A percentile compares a stretch with the other conserved stretches of the same genome.
Conservation (phyloP, 306 rosid genomes). For the Rubus idaeus region DNA sequence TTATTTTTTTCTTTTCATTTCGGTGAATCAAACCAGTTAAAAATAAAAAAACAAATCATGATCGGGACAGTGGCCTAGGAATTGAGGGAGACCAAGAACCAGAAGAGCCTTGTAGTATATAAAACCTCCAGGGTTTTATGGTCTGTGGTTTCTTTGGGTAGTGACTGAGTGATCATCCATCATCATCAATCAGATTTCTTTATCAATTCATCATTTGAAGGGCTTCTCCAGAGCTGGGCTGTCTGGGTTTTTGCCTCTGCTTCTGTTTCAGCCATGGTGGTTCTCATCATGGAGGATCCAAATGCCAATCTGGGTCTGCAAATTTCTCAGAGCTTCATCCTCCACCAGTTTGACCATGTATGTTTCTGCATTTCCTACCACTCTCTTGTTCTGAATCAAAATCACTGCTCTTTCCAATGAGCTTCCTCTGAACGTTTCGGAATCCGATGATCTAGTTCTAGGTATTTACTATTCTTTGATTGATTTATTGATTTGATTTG, state of each 20-base stretch:
- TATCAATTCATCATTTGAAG: constrained; percentile 20
- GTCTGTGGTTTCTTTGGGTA: constrained; percentile 56
- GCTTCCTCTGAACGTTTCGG: constrained; percentile 62
- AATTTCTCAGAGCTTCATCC: constrained; percentile 47
- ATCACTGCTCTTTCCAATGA: constrained; percentile 45
- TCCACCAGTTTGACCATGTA: constrained; percentile 54
- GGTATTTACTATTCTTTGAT: constrained; percentile 33
- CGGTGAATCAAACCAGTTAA: not conserved
- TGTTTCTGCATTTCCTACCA: constrained; percentile 54
- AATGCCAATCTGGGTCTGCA: constrained; percentile 56
- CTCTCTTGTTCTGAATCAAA: constrained; percentile 30
- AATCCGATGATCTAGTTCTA: constrained; percentile 94
- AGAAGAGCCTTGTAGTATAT: constrained; percentile 18
- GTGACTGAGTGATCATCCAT: too few species aligned
- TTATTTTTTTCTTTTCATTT: constrained; percentile 25
- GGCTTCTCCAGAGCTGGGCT: constrained; percentile 34
- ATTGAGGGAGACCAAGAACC: constrained; percentile 6
- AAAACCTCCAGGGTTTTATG: constrained; percentile 33
- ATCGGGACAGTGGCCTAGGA: constrained; percentile 47
- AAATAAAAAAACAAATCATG: constrained; percentile 34
- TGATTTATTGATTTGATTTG: constrained; percentile 12
- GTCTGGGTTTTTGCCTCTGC: constrained; percentile 35
- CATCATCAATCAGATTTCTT: not conserved
- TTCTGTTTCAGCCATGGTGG: constrained; percentile 47
- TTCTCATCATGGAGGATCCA: constrained; percentile 47